Evolutionary conservation across 371 early-diverging fungal genomes (phyloP).

Genomic region (Apophysomyces ossiformis): DNA sequence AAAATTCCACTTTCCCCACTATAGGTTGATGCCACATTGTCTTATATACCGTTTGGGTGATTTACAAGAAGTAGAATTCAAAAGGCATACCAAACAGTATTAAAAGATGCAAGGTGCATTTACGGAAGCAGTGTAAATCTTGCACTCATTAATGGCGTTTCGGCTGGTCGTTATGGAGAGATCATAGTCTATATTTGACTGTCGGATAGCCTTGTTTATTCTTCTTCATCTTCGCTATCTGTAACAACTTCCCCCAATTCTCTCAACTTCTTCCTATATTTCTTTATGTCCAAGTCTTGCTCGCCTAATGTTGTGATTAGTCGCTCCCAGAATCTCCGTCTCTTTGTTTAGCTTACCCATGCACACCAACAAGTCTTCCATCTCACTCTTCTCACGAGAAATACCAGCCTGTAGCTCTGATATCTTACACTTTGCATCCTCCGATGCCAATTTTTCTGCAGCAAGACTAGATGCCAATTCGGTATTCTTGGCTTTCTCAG

Average conservation of each 20-base stretch:
- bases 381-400: conserved; percentile 72
- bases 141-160: too few relatives aligned
- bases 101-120: too few relatives aligned
- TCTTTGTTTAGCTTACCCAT: conserved; percentile 55
- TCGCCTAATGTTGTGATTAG: conserved; percentile 46
- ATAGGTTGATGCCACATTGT: too few relatives aligned
- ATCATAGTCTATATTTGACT: not conserved
- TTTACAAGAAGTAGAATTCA: too few relatives aligned
- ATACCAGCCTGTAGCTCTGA: conserved; percentile 11
- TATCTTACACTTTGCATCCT: conserved; percentile 41
- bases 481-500: conserved; percentile 23
- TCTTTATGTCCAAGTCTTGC: conserved; percentile 72
- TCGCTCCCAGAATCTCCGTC: not conserved
- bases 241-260: conserved; percentile 62
- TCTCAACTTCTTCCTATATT: conserved; percentile 64
- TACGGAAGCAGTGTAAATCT: too few relatives aligned
- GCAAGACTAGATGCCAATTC: conserved; percentile 33
- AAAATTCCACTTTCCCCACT: too few relatives aligned
- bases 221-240: conserved; percentile 64
- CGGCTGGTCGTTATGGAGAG: not conserved
- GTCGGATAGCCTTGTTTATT: conserved; percentile 18
- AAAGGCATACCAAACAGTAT: too few relatives aligned
- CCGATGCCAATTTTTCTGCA: conserved; percentile 30
- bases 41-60: too few relatives aligned
- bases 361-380: conserved; percentile 89